Base-by-base conservation (phyloP, 495 filamentous ascomycete genomes). In the Melanomma pulvis-pyrius region DNA sequence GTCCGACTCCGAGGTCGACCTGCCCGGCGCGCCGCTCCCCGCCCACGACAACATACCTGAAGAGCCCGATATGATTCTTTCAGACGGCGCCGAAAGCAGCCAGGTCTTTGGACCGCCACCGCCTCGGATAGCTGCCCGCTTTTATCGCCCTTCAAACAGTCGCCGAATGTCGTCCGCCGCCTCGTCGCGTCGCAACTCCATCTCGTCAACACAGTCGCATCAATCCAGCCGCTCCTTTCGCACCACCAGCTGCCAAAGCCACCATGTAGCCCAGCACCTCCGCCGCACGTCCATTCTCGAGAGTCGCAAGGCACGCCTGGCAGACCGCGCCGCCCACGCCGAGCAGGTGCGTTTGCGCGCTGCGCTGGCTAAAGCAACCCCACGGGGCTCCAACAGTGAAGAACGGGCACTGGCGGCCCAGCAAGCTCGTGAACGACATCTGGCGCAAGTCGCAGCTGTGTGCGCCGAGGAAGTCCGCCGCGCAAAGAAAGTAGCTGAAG, bases 381-480 rank as follows among this genome's bases (percentile, higher is more conserved):
- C 86, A 19, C 83, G 85, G 67, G 46, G 69, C 60, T 76, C 79
- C 51, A 86, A 87, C 74, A 85, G 86, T 66, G 92, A 97, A 76
- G 91, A 94, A 78, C 79, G 89, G 68, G 92, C 92, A 1, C 73
- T 96, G 63, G 92, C 93, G n/a, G 94, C 96, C 4, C 89, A 96
- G 52, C 86, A 96, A 65, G 89, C 93, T 21, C 86, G 96, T 44
- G 92, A 98, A 80, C 90, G 90, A 71, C 90, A 96, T 53, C 77
- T 98, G 24, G 94, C 92, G 0, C 92, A 96, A 75, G 96, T 98
- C 28, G 90, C 93, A 12, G 94, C 93, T 39, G 87, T 88, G 71
- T 98, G 96, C 74, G 93, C 96, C 56, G 93, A 93, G 74, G 94
- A 98, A 77, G 94, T 98, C 51, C 90, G 90, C 70, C 84, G 93